phyloP scores from a whole-genome alignment of 1,284 basidiomycete genomes.

The Rhodotorula glutinis region DNA sequence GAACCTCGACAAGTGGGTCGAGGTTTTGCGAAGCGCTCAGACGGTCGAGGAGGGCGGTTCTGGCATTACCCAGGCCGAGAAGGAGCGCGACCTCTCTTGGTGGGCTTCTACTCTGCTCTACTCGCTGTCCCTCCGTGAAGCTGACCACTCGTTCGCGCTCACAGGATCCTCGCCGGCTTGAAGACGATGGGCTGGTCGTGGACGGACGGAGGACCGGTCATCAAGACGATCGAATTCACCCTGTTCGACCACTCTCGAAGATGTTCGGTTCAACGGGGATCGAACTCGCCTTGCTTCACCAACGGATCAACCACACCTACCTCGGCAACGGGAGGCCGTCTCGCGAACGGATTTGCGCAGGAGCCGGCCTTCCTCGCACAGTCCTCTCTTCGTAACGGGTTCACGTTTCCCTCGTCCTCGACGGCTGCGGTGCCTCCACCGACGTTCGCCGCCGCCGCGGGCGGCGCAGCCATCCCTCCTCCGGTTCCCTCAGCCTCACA shows the following conservation, averaged over 20 bases:
- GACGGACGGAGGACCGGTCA: slow-evolving; percentile 20
- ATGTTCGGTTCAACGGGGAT: too few species aligned
- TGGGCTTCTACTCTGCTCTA: not conserved
- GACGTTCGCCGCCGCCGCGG: not conserved
- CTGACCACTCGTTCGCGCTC: not conserved
- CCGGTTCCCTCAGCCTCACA: not conserved
- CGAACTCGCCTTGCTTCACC: not conserved
- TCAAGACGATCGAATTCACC: slow-evolving; percentile 15
- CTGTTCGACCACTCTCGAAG: slow-evolving; percentile 1
- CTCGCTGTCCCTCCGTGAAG: too few species aligned
- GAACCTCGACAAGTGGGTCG: slow-evolving; percentile 28
- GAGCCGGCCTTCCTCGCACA: not conserved
- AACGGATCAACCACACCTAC: not conserved
- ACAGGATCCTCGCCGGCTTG: slow-evolving; percentile 31
- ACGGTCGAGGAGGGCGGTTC: slow-evolving; percentile 24
- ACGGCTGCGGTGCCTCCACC: not conserved
- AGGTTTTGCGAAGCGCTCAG: slow-evolving; percentile 19
- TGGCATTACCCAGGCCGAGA: slow-evolving; percentile 27
- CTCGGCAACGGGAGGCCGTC: not conserved
- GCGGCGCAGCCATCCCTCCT: not conserved
- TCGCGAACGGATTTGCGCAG: not conserved
- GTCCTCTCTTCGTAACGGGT: not conserved
- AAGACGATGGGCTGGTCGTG: slow-evolving; percentile 38
- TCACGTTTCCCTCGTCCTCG: not conserved
- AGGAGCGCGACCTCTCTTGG: slow-evolving; percentile 18